phyloP scores from a whole-genome alignment of 495 filamentous ascomycete genomes.

The Hypoxylon fragiforme region DNA sequence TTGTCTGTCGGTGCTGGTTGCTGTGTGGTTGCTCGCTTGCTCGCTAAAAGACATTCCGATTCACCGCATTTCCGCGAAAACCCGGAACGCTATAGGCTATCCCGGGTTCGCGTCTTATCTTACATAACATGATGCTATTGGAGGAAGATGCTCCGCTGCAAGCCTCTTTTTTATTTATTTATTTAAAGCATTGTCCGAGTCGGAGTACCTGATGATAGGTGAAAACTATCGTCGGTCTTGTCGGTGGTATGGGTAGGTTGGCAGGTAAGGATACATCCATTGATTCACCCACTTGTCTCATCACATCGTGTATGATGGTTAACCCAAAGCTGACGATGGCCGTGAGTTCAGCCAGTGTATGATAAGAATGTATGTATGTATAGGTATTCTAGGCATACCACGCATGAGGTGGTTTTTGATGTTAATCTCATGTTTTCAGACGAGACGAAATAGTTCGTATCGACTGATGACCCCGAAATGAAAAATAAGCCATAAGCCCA shows the following conservation, averaged over 20 bases:
- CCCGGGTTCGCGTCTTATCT: conserved; percentile 19
- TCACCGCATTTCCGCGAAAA: conserved; percentile 25
- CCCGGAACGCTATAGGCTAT: conserved; percentile 26
- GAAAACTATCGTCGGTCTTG: conserved; percentile 17
- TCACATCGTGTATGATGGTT: too few relatives aligned
- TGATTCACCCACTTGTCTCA: conserved; percentile 1
- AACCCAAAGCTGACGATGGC: too few relatives aligned
- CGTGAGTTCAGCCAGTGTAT: too few relatives aligned
- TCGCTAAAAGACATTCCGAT: conserved; percentile 18
- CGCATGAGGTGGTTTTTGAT: not conserved
- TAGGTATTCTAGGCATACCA: too few relatives aligned
- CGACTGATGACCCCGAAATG: conserved; percentile 21
- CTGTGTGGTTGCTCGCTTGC: not conserved
- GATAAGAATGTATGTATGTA: too few relatives aligned
- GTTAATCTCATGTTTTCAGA: not conserved
- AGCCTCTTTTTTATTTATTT: conserved; percentile 24
- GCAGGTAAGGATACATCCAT: not conserved
- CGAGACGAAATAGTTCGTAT: conserved; percentile 20
- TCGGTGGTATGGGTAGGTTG: conserved; percentile 13
- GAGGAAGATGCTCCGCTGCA: conserved; percentile 16
- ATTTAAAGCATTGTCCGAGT: conserved; percentile 18
- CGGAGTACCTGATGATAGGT: conserved; percentile 13
- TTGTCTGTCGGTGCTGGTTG: not conserved
- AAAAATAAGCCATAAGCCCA: conserved; percentile 12
- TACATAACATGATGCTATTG: conserved; percentile 16